Evolutionary conservation across 2,329 filamentous ascomycete species (phyloP), one percentile per base, ranked within the genome.

Genomic region (Epichloe baconii): DNA sequence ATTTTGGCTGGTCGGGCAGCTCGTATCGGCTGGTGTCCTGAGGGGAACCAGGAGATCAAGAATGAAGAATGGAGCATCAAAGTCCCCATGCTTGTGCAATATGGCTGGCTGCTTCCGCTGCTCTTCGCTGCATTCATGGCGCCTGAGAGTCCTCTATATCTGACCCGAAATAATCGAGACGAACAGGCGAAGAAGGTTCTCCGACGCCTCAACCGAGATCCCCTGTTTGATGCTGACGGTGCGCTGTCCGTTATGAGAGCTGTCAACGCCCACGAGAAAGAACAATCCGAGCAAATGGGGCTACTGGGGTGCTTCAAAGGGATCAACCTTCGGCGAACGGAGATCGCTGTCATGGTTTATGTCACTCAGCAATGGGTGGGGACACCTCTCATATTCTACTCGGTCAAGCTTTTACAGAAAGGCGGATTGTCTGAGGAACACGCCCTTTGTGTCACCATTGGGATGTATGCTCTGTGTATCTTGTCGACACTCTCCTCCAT

Each of bases 291-390:
- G 4, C 10, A 26, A 5, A 43, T 42, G 26, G 44, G 44, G n/a
- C n/a, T 47, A 2, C 15, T 34, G 36, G 14, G 19, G 15, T 51
- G 49, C 36, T 51, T 51, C 38, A 38, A 17, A 21, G 44, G 49
- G n/a, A 47, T 26, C 31, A 43, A 51, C 10, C n/a, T 58, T 15
- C 63, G 66, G 31, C 61, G 67, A 38, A 70, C 67, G 5, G 66
- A 68, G 56, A 67, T 69, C 36, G 62, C 65, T 38, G 62, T 66
- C 60, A 74, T 77, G 68, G 70, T 72, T 17, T 78, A 73, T 71
- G 70, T 73, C 0, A 76, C 76, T 14, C 76, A 78, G 55, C 76
- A 76, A 52, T 62, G 76, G 2, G 72, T 72, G 51, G 74, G 76
- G 44, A 73, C 73, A 51, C 70, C 72, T 2, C 75, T 79, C 58